Evolutionary conservation across 2,329 filamentous ascomycete species (phyloP), one percentile per base, ranked within the genome.

Genomic region (Hymenotorrendiella dingleyae): DNA sequence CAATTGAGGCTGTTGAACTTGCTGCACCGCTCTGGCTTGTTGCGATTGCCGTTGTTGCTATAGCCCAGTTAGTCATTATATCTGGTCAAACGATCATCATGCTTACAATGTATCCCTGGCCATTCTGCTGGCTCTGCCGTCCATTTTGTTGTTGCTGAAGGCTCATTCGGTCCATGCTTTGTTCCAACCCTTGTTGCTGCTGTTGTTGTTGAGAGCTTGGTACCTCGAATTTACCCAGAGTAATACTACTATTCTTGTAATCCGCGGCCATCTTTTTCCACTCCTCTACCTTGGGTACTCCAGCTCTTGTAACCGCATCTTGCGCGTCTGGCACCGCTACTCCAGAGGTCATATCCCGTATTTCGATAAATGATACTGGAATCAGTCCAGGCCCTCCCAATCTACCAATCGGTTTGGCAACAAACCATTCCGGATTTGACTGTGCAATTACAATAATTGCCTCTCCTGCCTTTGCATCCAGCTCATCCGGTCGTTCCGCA

Each of bases 201-300:
- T 73, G 70, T 54, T 74, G 74, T 54, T 75, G 69, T 24, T 54
- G 58, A 48, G 51, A 60, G 62, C 43, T 62, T 49, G 77, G 72
- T 45, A 68, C 72, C 56, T 91, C 87, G 54, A 94, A 91, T 66
- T 91, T 94, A 54, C 93, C 93, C 30, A 98, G 71, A 0, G 90
- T 91, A 61, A 98, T 97, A 67, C 93, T 97, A 64, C 90, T 95
- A 63, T 97, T 96, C 72, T 98, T 98, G 68, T 98, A 98, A 52
- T 96, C 91, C 43, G 91, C 91, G 0, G 93, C 90, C 88, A 96
- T 96, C 68, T 94, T 94, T 72, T 98, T 98, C 93, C 93, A 98
- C 59, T 98, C 93, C 62, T 98, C 93, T 3, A 98, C 93, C 58
- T 83, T 84, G 10, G 93, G 93, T 6, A 98, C 90, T 16, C 91